Conservation (phyloP, 768 basidiomycete species). For the Agrocybe chaxingu region DNA sequence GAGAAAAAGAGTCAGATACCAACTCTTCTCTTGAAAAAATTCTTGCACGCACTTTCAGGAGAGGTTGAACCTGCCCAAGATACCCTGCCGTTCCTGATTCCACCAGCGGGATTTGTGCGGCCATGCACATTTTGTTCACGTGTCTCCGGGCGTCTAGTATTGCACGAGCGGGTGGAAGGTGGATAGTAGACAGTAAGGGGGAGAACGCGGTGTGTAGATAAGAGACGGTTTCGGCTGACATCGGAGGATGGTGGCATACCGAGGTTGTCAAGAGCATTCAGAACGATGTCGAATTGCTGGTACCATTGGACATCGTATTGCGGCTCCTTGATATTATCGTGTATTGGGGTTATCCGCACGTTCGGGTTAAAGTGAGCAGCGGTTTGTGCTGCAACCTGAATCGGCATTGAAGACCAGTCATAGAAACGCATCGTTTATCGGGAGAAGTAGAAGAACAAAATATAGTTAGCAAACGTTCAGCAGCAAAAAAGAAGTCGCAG, state of each 20-base stretch:
- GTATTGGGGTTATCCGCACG: conserved; percentile 82
- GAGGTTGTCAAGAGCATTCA: conserved; percentile 95
- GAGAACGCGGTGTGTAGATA: neutral
- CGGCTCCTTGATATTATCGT: conserved; percentile 93
- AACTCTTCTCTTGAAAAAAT: neutral
- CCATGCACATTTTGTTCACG: conserved; percentile 98
- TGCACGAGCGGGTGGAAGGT: neutral
- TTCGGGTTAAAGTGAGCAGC: conserved; percentile 85
- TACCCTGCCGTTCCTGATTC: conserved; percentile 98
- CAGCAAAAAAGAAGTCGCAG: neutral
- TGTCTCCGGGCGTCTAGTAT: conserved; percentile 83
- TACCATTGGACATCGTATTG: conserved; percentile 93
- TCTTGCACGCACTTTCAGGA: conserved; percentile 64
- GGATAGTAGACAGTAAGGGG: neutral
- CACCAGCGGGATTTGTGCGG: conserved; percentile 83
- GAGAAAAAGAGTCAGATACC: neutral
- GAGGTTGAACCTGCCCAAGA: conserved; percentile 93
- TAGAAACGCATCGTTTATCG: neutral
- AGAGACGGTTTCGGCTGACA: too few species aligned
- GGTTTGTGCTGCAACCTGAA: conserved; percentile 77
- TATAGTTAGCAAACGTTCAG: neutral
- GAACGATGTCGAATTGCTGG: conserved; percentile 82
- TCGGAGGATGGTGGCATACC: conserved; percentile 47
- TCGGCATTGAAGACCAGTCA: neutral
- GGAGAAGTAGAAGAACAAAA: neutral